Percentiles rank a stretch among this genome's conserved stretches.
phyloP scores from a whole-genome alignment of 805 yeast genomes.

The Zygotorulaspora danielsina region DNA sequence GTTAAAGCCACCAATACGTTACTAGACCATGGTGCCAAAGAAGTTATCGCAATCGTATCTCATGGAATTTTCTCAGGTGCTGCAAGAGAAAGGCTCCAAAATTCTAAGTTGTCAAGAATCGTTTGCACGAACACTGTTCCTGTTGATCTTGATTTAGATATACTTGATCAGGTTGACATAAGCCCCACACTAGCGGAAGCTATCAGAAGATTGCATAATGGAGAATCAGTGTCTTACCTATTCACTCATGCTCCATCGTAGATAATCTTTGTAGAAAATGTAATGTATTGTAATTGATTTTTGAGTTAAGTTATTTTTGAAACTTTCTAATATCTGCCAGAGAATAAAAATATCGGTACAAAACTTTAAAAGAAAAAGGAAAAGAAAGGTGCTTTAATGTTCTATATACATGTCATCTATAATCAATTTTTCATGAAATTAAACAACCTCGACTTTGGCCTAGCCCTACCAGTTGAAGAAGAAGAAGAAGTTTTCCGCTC shows the following conservation, averaged over 20 bases:
- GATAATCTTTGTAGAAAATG: neutral
- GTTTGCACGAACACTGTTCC: conserved; percentile 96
- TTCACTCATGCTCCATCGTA: conserved; percentile 60
- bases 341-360: too few species aligned
- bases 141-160: conserved; percentile 58
- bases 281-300: neutral
- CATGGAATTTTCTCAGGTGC: conserved; percentile 90
- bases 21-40: conserved; percentile 72
- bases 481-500: conserved; percentile 13
- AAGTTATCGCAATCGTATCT: conserved; percentile 89
- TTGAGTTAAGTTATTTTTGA: neutral
- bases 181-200: conserved; percentile 89
- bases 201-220: conserved; percentile 89
- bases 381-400: too few species aligned
- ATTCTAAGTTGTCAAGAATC: conserved; percentile 62
- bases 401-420: too few species aligned
- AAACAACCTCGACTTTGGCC: conserved; percentile 28
- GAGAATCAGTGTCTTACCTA: conserved; percentile 87
- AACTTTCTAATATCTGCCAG: neutral
- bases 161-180: conserved; percentile 77
- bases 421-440: conserved; percentile 21
- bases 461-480: conserved; percentile 11
- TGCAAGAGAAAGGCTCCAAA: conserved; percentile 69
- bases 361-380: too few species aligned
- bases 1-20: conserved; percentile 91